These are phyloP conservation scores for Sabuloglossum arenarium DNA, from an alignment of 495 filamentous ascomycete genomes.

Conservation along the genomic window DNA sequence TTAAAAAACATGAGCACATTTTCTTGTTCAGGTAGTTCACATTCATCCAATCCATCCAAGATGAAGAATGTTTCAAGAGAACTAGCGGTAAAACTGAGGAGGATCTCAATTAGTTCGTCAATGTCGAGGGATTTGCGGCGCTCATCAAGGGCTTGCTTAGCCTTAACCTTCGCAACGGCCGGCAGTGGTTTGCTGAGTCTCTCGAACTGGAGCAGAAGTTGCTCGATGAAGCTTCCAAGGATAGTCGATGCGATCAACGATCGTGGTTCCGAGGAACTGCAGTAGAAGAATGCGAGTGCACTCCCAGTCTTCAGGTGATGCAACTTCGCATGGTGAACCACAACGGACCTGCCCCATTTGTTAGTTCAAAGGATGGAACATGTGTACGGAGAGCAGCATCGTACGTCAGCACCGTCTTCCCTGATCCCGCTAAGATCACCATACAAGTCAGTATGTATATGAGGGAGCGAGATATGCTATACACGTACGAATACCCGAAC, in stretches of 20 bases:
- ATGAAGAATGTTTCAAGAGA: background rate
- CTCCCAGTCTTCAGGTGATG: background rate
- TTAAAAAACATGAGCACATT: background rate
- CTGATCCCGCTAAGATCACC: too few relatives aligned
- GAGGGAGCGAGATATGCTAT: too few relatives aligned
- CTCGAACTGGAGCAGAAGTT: background rate
- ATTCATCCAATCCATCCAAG: background rate
- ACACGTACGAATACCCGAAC: too few relatives aligned
- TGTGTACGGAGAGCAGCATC: too few relatives aligned
- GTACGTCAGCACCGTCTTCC: too few relatives aligned
- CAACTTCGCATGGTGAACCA: background rate
- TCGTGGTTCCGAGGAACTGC: background rate
- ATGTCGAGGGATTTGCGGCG: background rate
- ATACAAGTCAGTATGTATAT: too few relatives aligned
- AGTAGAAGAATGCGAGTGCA: background rate
- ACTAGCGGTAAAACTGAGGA: background rate
- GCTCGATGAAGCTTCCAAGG: background rate
- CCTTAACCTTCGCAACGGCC: too few relatives aligned
- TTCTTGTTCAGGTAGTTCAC: background rate
- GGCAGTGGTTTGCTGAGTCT: background rate
- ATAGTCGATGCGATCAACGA: background rate
- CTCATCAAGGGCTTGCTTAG: background rate
- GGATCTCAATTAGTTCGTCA: background rate
- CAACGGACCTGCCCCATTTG: background rate
- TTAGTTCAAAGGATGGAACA: too few relatives aligned